Base-by-base conservation (phyloP, 331 rosid genomes). In the Rosa hybrid region DNA sequence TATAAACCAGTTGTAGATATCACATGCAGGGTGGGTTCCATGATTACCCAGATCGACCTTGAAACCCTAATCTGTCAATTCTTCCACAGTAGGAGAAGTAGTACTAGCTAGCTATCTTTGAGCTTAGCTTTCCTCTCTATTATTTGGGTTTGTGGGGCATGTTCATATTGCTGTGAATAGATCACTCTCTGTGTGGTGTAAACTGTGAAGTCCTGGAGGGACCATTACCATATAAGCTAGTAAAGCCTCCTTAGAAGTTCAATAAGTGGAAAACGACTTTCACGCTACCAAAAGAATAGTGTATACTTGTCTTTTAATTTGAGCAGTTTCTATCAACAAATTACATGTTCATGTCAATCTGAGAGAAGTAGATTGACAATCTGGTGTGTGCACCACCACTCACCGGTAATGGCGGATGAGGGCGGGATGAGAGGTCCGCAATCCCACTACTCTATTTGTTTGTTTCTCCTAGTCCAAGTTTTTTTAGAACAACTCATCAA, bases 391-490 rank as follows among this genome's bases (percentile, higher is more conserved):
- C 6, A 8, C 2, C 14, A 21, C 30, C 6, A 3, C 34, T 62
- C 18, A 12, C 14, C 2, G 5, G 23, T 57, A 8, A 57, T 57
- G 27, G 21, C n/a, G 21, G 63, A 57, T 57, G 5, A 57, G 13
- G 16, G 63, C 5, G 63, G 18, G 16, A 62, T 23, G 39, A 23
- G 4, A 25, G 0, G 38, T 23, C 68, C 2, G 18, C 39, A 11
- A 12, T 62, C 41, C 25, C 41, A 62, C 1, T 1, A 20, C 3
- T 62, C 12, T 1, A 0, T 57, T 59, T 4, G 39, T 23, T 60
- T 1, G 8, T 23, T 23, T 12, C 0, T 60, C 8, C 0, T 60
- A 0, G 17, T 57, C 0, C 0, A 0, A 0, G 27, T 8, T n/a
- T 7, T 3, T 8, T 8, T 57, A 23, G 7, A 11, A 60, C 17